phyloP scores from a whole-genome alignment of 1,139 yeast species.

The Suhomyces kunorum region DNA sequence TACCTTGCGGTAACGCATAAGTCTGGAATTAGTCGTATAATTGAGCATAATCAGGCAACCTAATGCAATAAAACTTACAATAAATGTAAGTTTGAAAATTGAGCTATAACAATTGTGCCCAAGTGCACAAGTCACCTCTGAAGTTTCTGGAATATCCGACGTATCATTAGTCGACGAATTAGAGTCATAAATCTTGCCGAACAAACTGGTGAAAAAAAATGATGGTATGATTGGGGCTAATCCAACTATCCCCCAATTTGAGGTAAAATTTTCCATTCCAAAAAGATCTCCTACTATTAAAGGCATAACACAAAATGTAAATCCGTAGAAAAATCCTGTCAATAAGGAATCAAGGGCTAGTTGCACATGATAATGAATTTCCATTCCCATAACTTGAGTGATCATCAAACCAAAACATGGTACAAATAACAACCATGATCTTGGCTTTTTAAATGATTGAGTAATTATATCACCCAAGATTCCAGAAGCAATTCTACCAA shows the following conservation, averaged over 20 bases:
- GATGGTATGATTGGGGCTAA: slow-evolving; percentile 57
- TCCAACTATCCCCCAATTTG: slow-evolving; percentile 59
- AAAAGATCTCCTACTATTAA: slow-evolving; percentile 58
- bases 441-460: slow-evolving; percentile 42
- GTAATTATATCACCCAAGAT: slow-evolving; percentile 52
- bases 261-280: slow-evolving; percentile 56
- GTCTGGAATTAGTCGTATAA: neutral
- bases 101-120: slow-evolving; percentile 48
- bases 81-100: slow-evolving; percentile 40
- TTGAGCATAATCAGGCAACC: slow-evolving; percentile 13
- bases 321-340: slow-evolving; percentile 60
- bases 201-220: slow-evolving; percentile 49
- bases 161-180: slow-evolving; percentile 24
- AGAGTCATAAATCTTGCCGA: slow-evolving; percentile 55
- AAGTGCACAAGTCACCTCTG: slow-evolving; percentile 29
- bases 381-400: slow-evolving; percentile 46
- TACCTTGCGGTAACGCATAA: neutral
- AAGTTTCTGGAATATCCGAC: neutral
- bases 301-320: slow-evolving; percentile 58
- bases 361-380: slow-evolving; percentile 26
- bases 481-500: slow-evolving; percentile 55
- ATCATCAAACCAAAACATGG: slow-evolving; percentile 45
- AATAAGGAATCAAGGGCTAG: slow-evolving; percentile 44
- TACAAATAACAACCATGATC: slow-evolving; percentile 48
- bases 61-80: slow-evolving; percentile 14